Percentiles rank a stretch among this genome's conserved stretches.
Conservation (phyloP, 768 basidiomycete species). For the Brasilioporus rufonigricans region DNA sequence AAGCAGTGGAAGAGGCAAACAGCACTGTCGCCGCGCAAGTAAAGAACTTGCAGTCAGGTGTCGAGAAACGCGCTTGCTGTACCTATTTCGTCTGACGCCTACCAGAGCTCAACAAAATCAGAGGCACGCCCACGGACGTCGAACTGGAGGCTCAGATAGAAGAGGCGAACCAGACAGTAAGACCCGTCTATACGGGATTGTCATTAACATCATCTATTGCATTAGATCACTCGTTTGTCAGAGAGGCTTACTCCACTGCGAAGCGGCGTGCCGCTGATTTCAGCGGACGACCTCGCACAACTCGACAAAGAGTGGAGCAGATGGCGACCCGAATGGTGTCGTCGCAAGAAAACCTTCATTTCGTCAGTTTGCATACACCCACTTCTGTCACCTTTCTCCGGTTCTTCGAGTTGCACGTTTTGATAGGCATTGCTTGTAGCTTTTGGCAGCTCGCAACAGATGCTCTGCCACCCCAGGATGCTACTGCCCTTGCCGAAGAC, state of each 20-base stretch:
- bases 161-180: slow-evolving; percentile 53
- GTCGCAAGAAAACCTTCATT: slow-evolving; percentile 67
- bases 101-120: slow-evolving; percentile 64
- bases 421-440: slow-evolving; percentile 38
- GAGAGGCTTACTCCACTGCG: slow-evolving; percentile 63
- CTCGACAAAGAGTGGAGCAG: slow-evolving; percentile 73
- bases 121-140: slow-evolving; percentile 63
- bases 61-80: no score
- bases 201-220: slow-evolving; percentile 3
- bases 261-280: slow-evolving; percentile 59
- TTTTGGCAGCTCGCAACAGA: slow-evolving; percentile 77
- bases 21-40: slow-evolving; percentile 50
- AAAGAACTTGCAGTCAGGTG: slow-evolving; percentile 40
- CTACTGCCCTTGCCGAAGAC: slow-evolving; percentile 64
- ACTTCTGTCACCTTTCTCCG: background rate
- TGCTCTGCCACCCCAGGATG: slow-evolving; percentile 62
- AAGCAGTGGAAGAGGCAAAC: slow-evolving; percentile 57
- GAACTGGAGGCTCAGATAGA: slow-evolving; percentile 58
- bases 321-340: slow-evolving; percentile 82
- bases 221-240: slow-evolving; percentile 48
- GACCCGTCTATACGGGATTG: slow-evolving; percentile 17
- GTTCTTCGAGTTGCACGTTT: background rate
- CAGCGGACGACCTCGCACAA: slow-evolving; percentile 63
- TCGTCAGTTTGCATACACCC: slow-evolving; percentile 24
- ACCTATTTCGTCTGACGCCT: slow-evolving; percentile 9